Base-by-base conservation (phyloP, 805 yeast genomes). In the Grigorovia transvaalensis region DNA sequence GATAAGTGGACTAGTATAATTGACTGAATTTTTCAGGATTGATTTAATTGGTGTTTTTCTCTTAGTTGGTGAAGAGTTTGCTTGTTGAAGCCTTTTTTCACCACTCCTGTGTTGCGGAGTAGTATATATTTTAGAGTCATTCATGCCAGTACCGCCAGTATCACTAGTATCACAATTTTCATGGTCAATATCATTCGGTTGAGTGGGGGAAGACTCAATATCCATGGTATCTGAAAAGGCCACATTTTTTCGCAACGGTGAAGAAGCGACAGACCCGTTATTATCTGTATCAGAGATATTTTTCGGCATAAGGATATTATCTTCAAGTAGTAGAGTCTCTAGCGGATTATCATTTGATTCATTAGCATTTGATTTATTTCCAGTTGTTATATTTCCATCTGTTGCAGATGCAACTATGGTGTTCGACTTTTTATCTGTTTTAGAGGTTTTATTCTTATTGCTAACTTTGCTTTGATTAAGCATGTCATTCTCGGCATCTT, bases 201-300 rank as follows among this genome's bases (percentile, higher is more conserved):
- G 56, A 11, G 57, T 53, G 18, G 66, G 65, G 17, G 68, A 61
- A 9, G 61, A 58, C 43, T 60, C 66, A 7, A 65, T 44, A 47
- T 54, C 51, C 19, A 49, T 19, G 9, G 15, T 53, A 54, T 65
- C 67, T 9, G 68, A 64, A 54, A 65, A 65, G 6, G 66, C 62
- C 5, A 65, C 69, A 1, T 59, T 46, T 51, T 65, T 65, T 33
- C 51, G 51, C 13, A 54, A 50, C 7, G 68, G 67, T 4, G 68
- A 64, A 9, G 53, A 52, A 11, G 43, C 18, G 15, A 43, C 15
- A 19, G n/a, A 43, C 20, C 30, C 33, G 27, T 41, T 40, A 23
- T 42, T 19, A n/a, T 49, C 45, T 33, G 30, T 20, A 9, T 46
- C 44, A 23, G 6, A 23, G 27, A 23, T 23, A 23, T 23, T 23